phyloP scores from a whole-genome alignment of 805 yeast genomes.

The Yarrowia porcina region DNA sequence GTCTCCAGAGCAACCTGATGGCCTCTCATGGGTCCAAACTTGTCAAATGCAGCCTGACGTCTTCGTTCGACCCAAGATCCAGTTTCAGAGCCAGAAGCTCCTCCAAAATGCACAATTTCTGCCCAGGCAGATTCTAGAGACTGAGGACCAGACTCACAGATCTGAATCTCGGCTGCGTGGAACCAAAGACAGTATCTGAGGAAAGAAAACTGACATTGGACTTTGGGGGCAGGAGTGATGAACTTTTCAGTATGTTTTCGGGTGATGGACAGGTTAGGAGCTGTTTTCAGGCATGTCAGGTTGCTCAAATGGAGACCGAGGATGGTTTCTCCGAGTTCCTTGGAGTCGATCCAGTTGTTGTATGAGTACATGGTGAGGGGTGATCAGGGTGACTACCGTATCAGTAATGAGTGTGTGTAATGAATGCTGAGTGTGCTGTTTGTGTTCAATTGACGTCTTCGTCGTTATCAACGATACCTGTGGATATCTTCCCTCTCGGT shows the following conservation, averaged over 20 bases:
- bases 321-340: conserved; percentile 3
- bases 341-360: not conserved
- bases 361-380: not conserved
- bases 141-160: not conserved
- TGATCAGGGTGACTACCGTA: too few relatives aligned
- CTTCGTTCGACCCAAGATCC: conserved; percentile 13
- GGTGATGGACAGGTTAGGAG: not conserved
- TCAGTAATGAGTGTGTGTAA: too few relatives aligned
- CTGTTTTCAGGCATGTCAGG: not conserved
- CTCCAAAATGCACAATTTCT: conserved; percentile 8
- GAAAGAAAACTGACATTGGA: not conserved
- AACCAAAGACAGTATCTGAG: not conserved
- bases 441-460: too few relatives aligned
- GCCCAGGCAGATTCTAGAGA: conserved; percentile 13
- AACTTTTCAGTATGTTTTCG: not conserved
- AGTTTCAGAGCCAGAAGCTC: not conserved
- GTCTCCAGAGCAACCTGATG: conserved; percentile 13
- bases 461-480: too few relatives aligned
- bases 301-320: not conserved
- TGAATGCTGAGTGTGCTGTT: too few relatives aligned
- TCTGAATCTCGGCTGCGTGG: conserved; percentile 16
- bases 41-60: conserved; percentile 2
- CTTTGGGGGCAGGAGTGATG: conserved; percentile 3
- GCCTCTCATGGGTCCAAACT: conserved; percentile 10
- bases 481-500: too few relatives aligned